phyloP scores from a whole-genome alignment of 257 asterid genomes.

The Anisodus tanguticus region DNA sequence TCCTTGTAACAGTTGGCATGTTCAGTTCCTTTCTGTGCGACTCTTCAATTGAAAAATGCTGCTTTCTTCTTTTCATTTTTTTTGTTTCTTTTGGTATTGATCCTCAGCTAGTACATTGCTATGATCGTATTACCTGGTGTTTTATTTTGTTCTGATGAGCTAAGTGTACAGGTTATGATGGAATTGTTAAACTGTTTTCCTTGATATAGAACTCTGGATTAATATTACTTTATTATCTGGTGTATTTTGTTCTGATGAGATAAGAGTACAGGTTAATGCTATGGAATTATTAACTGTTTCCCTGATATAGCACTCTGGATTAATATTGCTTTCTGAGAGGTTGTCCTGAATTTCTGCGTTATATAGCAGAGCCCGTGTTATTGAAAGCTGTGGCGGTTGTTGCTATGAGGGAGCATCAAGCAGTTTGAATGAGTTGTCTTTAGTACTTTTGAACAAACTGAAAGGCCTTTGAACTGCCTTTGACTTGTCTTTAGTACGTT shows the following conservation, averaged over 20 bases:
- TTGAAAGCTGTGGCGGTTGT: neutral
- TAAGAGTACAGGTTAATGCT: neutral
- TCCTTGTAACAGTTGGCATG: constrained; percentile 20
- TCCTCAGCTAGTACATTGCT: neutral
- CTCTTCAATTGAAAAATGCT: neutral
- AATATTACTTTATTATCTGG: neutral
- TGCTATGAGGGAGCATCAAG: neutral
- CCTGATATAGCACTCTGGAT: neutral
- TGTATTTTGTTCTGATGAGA: neutral
- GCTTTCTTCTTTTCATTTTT: neutral
- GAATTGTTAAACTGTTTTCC: neutral
- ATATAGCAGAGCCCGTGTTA: neutral
- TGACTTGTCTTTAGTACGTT: neutral
- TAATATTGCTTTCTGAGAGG: neutral
- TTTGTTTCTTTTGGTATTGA: neutral
- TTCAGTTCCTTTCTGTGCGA: neutral
- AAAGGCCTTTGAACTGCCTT: neutral
- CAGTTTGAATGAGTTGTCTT: neutral
- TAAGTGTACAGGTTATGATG: neutral
- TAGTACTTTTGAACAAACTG: neutral
- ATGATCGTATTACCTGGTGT: neutral
- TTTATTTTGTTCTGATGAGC: neutral
- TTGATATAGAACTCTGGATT: neutral
- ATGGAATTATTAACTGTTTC: neutral
- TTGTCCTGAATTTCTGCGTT: constrained; percentile 1